phyloP scores from a whole-genome alignment of 768 basidiomycete species.

The Lactifluus echinatus region DNA sequence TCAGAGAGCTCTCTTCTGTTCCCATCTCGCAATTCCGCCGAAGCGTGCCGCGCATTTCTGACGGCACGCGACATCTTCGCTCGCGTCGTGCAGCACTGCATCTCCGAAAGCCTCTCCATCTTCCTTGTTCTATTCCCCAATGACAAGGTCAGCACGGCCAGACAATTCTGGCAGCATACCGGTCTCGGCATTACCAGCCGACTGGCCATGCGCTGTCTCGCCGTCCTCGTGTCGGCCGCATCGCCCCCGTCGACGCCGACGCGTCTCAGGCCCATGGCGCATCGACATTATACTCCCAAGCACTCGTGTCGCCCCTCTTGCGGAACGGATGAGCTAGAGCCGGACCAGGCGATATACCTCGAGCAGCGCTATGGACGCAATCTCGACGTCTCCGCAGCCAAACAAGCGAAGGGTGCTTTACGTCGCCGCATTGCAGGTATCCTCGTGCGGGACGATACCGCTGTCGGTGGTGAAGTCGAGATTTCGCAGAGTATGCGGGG shows the following conservation, averaged over 20 bases:
- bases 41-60: constrained; percentile 69
- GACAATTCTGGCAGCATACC: constrained; percentile 94
- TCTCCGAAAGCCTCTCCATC: constrained; percentile 43
- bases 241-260: constrained; percentile 18
- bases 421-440: constrained; percentile 88
- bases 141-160: constrained; percentile 55
- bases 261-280: constrained; percentile 25
- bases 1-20: constrained; percentile 75
- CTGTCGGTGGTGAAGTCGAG: constrained; percentile 38
- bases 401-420: constrained; percentile 78
- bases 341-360: constrained; percentile 66
- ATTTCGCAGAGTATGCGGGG: constrained; percentile 57
- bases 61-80: constrained; percentile 42
- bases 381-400: constrained; percentile 60
- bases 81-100: constrained; percentile 60
- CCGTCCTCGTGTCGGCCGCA: constrained; percentile 44
- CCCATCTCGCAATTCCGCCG: constrained; percentile 63
- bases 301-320: neutral
- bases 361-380: constrained; percentile 96
- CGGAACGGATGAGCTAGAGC: constrained; percentile 30
- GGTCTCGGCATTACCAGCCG: constrained; percentile 88
- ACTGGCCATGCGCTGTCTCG: constrained; percentile 72
- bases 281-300: constrained; percentile 52
- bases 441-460: constrained; percentile 50
- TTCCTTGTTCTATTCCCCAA: constrained; percentile 76